Conservation (phyloP, 805 yeast species). For the Saccharomycodes ludwigii region DNA sequence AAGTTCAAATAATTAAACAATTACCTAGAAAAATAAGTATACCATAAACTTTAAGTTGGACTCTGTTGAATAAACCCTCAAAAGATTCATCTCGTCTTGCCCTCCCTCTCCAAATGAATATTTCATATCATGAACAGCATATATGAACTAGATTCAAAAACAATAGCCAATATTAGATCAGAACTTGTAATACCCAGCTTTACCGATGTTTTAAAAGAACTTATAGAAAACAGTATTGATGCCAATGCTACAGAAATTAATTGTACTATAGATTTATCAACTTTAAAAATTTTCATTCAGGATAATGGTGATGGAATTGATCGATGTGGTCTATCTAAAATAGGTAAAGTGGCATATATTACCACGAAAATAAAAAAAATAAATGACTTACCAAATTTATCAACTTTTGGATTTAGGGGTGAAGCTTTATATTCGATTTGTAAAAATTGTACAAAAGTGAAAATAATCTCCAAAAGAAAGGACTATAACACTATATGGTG, state of each 20-base stretch:
- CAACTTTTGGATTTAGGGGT: conserved; percentile 61
- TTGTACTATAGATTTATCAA: conserved; percentile 25
- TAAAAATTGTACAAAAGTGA: conserved; percentile 29
- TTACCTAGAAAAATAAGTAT: conserved; percentile 1
- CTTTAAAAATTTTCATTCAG: conserved; percentile 28
- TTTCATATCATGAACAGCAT: conserved; percentile 9
- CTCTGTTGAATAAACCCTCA: neutral
- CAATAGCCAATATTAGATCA: conserved; percentile 16
- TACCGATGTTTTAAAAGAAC: conserved; percentile 33
- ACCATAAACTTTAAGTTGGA: neutral
- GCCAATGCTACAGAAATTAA: conserved; percentile 31
- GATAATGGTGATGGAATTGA: conserved; percentile 70
- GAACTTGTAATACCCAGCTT: conserved; percentile 26
- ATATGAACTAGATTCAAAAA: conserved; percentile 9
- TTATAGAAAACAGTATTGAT: conserved; percentile 45
- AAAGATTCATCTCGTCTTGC: neutral
- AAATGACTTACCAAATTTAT: conserved; percentile 26
- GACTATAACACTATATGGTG: conserved; percentile 21
- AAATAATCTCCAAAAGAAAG: conserved; percentile 33
- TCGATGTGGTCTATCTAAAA: conserved; percentile 30
- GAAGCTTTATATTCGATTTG: conserved; percentile 50
- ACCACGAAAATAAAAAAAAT: conserved; percentile 42
- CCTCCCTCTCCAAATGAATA: neutral
- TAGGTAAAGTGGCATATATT: conserved; percentile 33
- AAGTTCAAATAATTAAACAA: too few relatives aligned